Base-by-base conservation (phyloP, 805 yeast genomes). In the Lipomyces kockii region DNA sequence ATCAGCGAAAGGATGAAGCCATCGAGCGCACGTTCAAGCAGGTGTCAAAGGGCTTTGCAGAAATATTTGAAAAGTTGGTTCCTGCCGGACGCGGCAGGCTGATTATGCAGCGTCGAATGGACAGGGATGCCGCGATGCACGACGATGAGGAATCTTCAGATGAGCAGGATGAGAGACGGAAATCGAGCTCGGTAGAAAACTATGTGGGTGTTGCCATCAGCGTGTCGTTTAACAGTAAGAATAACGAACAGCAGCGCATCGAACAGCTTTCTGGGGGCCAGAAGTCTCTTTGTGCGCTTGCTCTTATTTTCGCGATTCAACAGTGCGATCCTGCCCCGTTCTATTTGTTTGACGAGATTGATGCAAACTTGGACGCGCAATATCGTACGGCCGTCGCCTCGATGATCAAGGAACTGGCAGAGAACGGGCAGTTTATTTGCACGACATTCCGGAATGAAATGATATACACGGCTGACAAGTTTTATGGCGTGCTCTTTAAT, bases 201-300 rank as follows among this genome's bases (percentile, higher is more conserved):
- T 91, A 89, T 76, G 81, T 82, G 11, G 98, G 98, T 29, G 92
- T 94, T 2, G 85, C 96, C 0, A 91, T 95, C 63, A 83, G 89
- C 9, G 98, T 93, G 2, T 91, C 97, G 0, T 94, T 94, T 82
- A 94, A 92, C 76, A 89, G 96, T 9, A 88, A 88, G 75, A 83
- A 84, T 34, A 90, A 93, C 75, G 97, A 92, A 72, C 97, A 91
- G 76, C 90, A 89, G 68, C 83, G 90, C 69, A 89, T 94, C 65
- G 97, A 92, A 76, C 98, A 93, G 76, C 82, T 95, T 20, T 91
- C 97, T 0, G 99, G 99, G 53, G 99, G 99, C 11, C 99, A 95
- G 76, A 94, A 94, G 77, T 90, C 98, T 0, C 81, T 95, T n/a
- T 93, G 98, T 81, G 98, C 99, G 0, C 87, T 95, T 72, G 93